These are phyloP conservation scores for Talaromyces albobiverticillius DNA, from an alignment of 2,329 filamentous ascomycete species.

Conservation along the genomic window DNA sequence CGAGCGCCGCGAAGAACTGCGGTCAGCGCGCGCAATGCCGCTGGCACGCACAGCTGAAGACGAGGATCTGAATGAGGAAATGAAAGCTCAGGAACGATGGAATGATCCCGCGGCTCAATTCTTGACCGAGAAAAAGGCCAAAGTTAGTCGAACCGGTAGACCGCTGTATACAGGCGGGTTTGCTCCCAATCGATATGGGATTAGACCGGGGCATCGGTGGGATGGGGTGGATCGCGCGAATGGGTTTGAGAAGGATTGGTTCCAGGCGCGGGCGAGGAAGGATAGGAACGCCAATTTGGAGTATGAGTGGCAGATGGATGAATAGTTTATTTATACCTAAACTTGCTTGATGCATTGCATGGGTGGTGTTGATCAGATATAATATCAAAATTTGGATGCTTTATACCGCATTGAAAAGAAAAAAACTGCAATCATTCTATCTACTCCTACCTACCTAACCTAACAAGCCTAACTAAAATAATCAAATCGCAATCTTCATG, in stretches of 20 bases:
- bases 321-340: conserved; percentile 45
- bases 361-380: no score
- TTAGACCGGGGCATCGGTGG: conserved; percentile 89
- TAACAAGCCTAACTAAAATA: background rate
- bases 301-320: conserved; percentile 97
- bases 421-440: background rate
- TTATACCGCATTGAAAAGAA: background rate
- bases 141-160: conserved; percentile 51
- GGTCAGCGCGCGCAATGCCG: conserved; percentile 78
- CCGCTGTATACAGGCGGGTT: conserved; percentile 76
- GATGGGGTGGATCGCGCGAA: conserved; percentile 94
- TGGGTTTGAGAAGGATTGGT: conserved; percentile 90
- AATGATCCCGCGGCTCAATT: conserved; percentile 91
- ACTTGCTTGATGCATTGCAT: background rate
- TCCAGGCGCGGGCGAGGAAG: conserved; percentile 77
- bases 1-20: conserved; percentile 63
- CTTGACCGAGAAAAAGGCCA: conserved; percentile 52
- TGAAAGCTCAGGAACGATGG: conserved; percentile 77
- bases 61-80: conserved; percentile 75
- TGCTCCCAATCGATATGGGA: conserved; percentile 89
- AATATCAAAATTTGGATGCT: no score
- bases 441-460: background rate
- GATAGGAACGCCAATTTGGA: conserved; percentile 75
- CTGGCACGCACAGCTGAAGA: conserved; percentile 82
- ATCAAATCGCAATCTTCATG: background rate